Evolutionary conservation across 345 rosid species (phyloP).

Genomic region (Angophora floribunda): DNA sequence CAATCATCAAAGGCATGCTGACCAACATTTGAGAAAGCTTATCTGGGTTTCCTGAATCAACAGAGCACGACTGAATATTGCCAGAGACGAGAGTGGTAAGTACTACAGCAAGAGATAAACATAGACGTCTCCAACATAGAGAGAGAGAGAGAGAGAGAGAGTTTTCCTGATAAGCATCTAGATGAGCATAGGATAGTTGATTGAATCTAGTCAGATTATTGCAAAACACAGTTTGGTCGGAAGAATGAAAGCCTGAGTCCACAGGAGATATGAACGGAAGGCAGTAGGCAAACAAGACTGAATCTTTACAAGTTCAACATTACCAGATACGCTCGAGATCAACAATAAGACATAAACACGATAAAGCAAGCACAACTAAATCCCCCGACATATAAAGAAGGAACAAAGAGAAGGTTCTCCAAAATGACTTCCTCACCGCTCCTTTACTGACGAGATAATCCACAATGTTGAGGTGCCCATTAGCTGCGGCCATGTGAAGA

Average conservation of each 20-base stretch:
- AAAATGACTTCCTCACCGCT: slow-evolving; percentile 40
- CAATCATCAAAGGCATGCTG: neutral
- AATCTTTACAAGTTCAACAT: neutral
- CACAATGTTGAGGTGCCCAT: slow-evolving; percentile 62
- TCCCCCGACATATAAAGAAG: neutral
- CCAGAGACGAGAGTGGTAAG: neutral
- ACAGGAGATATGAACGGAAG: neutral
- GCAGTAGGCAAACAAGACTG: neutral
- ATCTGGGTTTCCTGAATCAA: neutral
- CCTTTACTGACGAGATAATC: slow-evolving; percentile 63
- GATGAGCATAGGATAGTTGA: neutral
- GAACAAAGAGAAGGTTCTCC: neutral
- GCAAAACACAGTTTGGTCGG: neutral
- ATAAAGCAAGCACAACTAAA: neutral
- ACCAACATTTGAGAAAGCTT: neutral
- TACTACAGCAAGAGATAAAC: neutral
- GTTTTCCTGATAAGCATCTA: neutral
- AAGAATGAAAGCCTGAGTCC: neutral
- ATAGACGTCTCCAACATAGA: neutral
- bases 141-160: neutral
- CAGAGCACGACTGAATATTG: neutral
- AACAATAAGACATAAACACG: neutral
- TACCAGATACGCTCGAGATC: neutral
- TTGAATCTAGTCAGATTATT: neutral
- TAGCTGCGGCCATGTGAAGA: slow-evolving; percentile 94